These are phyloP conservation scores for Pigoraptor vietnamica DNA, from an alignment of 78 protist genomes.

Conservation along the genomic window DNA sequence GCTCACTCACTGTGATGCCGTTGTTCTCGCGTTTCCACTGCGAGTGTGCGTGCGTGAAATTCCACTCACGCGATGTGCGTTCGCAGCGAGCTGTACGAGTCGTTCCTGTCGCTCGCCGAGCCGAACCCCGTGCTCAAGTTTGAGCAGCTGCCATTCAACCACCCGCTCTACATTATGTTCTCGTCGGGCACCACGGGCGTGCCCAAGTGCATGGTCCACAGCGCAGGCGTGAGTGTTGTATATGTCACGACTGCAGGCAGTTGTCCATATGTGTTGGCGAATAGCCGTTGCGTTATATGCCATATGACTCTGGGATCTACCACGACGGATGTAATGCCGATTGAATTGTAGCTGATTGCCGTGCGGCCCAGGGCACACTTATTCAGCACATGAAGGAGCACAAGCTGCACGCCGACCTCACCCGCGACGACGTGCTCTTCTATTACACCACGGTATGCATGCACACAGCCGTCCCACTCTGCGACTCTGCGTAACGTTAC, in stretches of 20 bases:
- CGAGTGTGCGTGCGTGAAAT: no score
- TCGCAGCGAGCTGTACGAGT: background rate
- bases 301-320: no score
- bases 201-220: slow-evolving; percentile 54
- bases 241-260: no score
- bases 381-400: slow-evolving; percentile 18
- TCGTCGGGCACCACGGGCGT: slow-evolving; percentile 46
- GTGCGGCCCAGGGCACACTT: background rate
- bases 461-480: background rate
- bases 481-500: background rate
- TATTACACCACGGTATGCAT: slow-evolving; percentile 25
- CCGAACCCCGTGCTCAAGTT: slow-evolving; percentile 10
- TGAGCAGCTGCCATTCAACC: slow-evolving; percentile 46
- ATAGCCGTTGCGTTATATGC: no score
- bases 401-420: slow-evolving; percentile 9
- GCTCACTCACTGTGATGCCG: no score
- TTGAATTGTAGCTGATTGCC: background rate
- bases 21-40: no score
- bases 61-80: no score
- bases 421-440: background rate
- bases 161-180: slow-evolving; percentile 40
- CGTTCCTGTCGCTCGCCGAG: background rate
- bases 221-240: slow-evolving; percentile 33
- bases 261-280: no score
- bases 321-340: no score